Conservation (phyloP, 371 early-diverging fungal genomes). For the Rhizopus arrhizus region DNA sequence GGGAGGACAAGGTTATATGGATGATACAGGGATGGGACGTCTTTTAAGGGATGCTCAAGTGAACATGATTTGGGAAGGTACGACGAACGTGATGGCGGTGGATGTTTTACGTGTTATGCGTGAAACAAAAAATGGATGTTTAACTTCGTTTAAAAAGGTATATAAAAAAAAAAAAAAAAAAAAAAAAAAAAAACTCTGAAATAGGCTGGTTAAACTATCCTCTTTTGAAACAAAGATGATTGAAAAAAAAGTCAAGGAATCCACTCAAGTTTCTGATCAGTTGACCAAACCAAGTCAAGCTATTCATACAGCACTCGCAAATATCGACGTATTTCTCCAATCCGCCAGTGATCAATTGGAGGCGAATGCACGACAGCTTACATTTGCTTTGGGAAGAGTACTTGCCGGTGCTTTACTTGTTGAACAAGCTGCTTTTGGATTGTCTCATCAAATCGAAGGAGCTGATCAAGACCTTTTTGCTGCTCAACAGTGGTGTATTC, state of each 20-base stretch:
- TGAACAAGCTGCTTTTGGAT: constrained; percentile 57
- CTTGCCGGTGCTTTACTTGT: constrained; percentile 52
- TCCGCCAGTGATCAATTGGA: constrained; percentile 33
- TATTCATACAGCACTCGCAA: constrained; percentile 27
- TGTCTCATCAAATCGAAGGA: constrained; percentile 23
- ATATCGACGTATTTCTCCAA: constrained; percentile 20
- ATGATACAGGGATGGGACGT: constrained; percentile 65
- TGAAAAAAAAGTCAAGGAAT: constrained; percentile 6
- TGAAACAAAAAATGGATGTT: constrained; percentile 48
- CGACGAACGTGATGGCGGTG: constrained; percentile 66
- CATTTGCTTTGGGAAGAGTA: constrained; percentile 55
- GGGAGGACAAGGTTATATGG: constrained; percentile 78
- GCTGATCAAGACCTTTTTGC: constrained; percentile 30
- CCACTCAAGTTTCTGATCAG: constrained; percentile 8
- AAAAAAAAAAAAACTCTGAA: not conserved
- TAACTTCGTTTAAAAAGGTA: constrained; percentile 44
- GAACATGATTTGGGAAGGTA: constrained; percentile 76
- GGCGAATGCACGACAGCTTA: constrained; percentile 54
- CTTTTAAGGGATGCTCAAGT: constrained; percentile 66
- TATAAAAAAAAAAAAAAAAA: constrained; percentile 7
- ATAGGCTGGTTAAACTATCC: not conserved
- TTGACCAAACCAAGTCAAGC: constrained; percentile 29
- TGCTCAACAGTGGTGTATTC: constrained; percentile 33
- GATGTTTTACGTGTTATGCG: constrained; percentile 67
- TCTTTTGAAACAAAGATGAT: constrained; percentile 15